These are phyloP conservation scores for Leccinum fallax DNA, from an alignment of 1,284 basidiomycete genomes.

Conservation along the genomic window DNA sequence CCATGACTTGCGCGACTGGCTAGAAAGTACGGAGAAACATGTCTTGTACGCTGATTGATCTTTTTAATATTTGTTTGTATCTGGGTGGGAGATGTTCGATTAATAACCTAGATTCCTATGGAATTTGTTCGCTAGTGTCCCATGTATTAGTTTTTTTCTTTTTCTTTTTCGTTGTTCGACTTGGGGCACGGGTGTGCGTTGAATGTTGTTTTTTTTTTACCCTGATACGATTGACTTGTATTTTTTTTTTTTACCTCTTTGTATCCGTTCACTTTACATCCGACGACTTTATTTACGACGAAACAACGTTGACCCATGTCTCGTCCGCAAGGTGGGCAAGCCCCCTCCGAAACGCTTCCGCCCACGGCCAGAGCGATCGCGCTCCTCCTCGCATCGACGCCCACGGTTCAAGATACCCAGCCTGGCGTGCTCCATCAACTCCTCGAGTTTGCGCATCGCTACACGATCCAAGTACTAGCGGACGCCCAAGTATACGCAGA, in stretches of 20 bases:
- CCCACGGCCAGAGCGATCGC: conserved; percentile 92
- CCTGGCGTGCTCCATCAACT: conserved; percentile 94
- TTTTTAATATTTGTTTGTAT: conserved; percentile 11
- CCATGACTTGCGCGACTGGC: conserved; percentile 75
- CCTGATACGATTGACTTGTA: conserved; percentile 15
- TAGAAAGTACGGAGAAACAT: conserved; percentile 84
- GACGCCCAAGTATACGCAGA: conserved; percentile 94
- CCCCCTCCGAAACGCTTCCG: conserved; percentile 71
- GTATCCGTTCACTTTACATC: not conserved
- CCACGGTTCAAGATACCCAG: conserved; percentile 89
- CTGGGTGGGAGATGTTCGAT: conserved; percentile 10
- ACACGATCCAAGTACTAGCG: conserved; percentile 88
- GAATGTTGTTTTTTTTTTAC: conserved; percentile 2
- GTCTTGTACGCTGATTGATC: conserved; percentile 80
- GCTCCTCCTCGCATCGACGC: conserved; percentile 90
- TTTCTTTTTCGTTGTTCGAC: conserved; percentile 4
- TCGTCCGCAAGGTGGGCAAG: conserved; percentile 41
- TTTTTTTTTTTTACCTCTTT: conserved; percentile 5
- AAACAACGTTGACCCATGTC: conserved; percentile 48
- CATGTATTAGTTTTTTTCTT: conserved; percentile 6
- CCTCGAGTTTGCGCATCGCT: conserved; percentile 94
- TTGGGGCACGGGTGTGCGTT: conserved; percentile 1
- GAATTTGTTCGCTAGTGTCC: conserved; percentile 14
- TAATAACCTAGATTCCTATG: conserved; percentile 32
- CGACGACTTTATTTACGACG: not conserved